Evolutionary conservation across 106 monocot genomes (phyloP).

Genomic region (Apostasia shenzhenica): DNA sequence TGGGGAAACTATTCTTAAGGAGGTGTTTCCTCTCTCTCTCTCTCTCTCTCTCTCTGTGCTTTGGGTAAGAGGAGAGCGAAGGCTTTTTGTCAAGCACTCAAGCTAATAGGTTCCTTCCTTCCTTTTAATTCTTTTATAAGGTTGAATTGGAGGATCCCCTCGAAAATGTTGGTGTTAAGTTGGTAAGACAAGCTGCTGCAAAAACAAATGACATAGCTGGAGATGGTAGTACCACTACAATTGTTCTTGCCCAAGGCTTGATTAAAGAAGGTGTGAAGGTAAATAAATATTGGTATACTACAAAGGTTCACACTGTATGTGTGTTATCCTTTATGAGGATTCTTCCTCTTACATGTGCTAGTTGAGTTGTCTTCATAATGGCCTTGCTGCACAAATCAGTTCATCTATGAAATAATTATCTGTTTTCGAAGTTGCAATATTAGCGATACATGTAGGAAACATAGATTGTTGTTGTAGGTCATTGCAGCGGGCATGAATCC

Average conservation of each 20-base stretch:
- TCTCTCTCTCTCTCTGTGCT: background rate
- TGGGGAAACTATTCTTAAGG: slow-evolving; percentile 89
- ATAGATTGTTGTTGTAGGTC: slow-evolving; percentile 36
- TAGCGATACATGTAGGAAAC: background rate
- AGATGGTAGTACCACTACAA: slow-evolving; percentile 84
- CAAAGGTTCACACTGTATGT: background rate
- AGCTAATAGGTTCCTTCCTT: no score
- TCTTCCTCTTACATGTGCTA: no score
- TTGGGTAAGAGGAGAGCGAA: background rate
- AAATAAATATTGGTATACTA: background rate
- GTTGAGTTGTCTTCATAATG: background rate
- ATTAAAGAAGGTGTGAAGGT: slow-evolving; percentile 96
- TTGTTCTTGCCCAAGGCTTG: slow-evolving; percentile 83
- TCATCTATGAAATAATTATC: background rate
- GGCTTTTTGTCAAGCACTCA: no score
- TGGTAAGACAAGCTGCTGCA: slow-evolving; percentile 91
- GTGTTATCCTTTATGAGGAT: background rate
- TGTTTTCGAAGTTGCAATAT: background rate
- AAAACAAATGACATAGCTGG: slow-evolving; percentile 87
- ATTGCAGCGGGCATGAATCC: slow-evolving; percentile 86
- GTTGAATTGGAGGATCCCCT: slow-evolving; percentile 86
- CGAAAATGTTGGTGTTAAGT: slow-evolving; percentile 86
- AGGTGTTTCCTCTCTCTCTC: slow-evolving; percentile 29
- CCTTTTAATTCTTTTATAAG: slow-evolving; percentile 14
- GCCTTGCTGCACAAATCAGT: background rate